Evolutionary conservation across 2,329 filamentous ascomycete species (phyloP).

Genomic region (Onygenales sp.): DNA sequence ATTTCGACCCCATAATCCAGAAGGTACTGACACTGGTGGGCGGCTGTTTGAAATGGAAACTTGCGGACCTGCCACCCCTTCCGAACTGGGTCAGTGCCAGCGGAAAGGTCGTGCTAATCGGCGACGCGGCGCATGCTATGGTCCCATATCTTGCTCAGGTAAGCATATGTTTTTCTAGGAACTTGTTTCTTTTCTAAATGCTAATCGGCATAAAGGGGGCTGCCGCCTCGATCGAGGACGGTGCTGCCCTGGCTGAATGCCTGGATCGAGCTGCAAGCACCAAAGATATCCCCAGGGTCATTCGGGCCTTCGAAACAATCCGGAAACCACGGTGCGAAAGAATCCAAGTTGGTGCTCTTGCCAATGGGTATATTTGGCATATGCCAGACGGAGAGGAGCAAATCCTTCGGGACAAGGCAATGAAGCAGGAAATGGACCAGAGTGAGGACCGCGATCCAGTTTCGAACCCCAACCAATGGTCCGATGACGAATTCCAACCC

Average conservation of each 20-base stretch:
- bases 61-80: no score
- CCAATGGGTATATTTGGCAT: constrained; percentile 2
- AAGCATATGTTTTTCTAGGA: background rate
- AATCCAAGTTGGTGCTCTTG: constrained; percentile 1
- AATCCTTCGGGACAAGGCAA: background rate
- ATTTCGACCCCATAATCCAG: constrained; percentile 7
- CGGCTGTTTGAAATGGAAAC: no score
- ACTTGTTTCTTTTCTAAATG: background rate
- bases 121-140: constrained; percentile 37
- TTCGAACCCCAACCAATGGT: background rate
- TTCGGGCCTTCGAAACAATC: constrained; percentile 1
- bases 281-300: constrained; percentile 1
- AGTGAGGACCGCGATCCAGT: background rate
- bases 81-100: constrained; percentile 3
- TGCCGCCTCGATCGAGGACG: constrained; percentile 33
- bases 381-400: constrained; percentile 1
- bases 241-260: constrained; percentile 23
- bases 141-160: constrained; percentile 33
- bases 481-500: constrained; percentile 1
- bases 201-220: constrained; percentile 17
- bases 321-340: constrained; percentile 4
- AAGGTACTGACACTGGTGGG: no score
- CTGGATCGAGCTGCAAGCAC: background rate
- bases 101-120: constrained; percentile 27
- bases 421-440: background rate